Evolutionary conservation across 1,284 basidiomycete species (phyloP).

Genomic region (Heterobasidion irregulare): DNA sequence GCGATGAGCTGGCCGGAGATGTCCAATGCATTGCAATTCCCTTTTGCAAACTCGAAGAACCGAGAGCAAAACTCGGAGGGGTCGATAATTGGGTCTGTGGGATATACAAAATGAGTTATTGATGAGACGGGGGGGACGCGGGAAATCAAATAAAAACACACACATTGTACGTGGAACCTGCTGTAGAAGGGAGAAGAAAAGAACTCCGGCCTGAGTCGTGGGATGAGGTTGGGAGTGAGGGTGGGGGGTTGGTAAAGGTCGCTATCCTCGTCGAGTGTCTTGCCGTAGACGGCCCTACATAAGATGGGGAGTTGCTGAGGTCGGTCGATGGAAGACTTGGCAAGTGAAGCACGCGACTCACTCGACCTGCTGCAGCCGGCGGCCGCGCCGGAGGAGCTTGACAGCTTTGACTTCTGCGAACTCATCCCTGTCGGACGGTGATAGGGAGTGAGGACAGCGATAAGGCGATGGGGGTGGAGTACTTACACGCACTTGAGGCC

Average conservation of each 20-base stretch:
- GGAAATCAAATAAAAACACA: slow-evolving; percentile 16
- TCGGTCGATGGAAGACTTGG: not conserved
- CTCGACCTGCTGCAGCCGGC: slow-evolving; percentile 78
- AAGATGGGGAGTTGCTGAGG: not conserved
- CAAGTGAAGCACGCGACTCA: slow-evolving; percentile 16
- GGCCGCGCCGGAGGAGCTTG: slow-evolving; percentile 74
- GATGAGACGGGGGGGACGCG: slow-evolving; percentile 13
- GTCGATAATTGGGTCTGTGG: slow-evolving; percentile 62
- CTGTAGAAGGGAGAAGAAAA: slow-evolving; percentile 78
- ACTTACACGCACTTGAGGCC: slow-evolving; percentile 81
- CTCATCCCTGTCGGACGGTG: slow-evolving; percentile 55
- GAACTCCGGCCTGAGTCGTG: slow-evolving; percentile 68
- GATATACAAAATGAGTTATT: slow-evolving; percentile 8
- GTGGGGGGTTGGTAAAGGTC: slow-evolving; percentile 19
- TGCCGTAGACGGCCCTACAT: slow-evolving; percentile 32
- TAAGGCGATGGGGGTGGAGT: slow-evolving; percentile 1
- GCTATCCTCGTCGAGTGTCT: slow-evolving; percentile 38
- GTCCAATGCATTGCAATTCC: slow-evolving; percentile 42
- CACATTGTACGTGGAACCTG: slow-evolving; percentile 77
- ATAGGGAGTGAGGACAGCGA: slow-evolving; percentile 2
- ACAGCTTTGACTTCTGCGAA: slow-evolving; percentile 84
- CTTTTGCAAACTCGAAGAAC: slow-evolving; percentile 54
- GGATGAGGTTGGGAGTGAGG: slow-evolving; percentile 41
- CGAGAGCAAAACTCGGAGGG: slow-evolving; percentile 67
- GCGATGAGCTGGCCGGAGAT: slow-evolving; percentile 57